Evolutionary conservation across 495 filamentous ascomycete genomes (phyloP).

Genomic region (Friedmanniomyces simplex): DNA sequence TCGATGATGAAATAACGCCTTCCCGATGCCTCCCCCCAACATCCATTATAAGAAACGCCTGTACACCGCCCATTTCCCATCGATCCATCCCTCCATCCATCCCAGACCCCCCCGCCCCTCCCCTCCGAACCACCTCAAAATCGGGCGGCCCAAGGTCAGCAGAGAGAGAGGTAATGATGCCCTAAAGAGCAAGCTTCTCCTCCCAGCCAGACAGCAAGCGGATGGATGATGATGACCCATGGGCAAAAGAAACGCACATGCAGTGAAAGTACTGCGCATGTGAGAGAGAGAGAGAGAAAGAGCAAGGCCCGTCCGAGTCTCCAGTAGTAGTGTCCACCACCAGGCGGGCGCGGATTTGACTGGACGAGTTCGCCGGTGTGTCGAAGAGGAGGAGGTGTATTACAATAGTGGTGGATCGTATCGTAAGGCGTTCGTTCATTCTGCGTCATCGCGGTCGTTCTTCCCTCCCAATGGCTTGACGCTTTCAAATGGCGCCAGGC

Average conservation of each 20-base stretch:
- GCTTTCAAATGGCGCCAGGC: background rate
- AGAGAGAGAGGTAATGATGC: background rate
- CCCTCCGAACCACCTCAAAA: no score
- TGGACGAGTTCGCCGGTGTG: background rate
- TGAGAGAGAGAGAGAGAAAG: no score
- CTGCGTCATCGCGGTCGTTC: slow-evolving; percentile 13
- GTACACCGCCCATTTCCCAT: background rate
- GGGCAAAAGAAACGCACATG: slow-evolving; percentile 3
- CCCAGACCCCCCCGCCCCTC: background rate
- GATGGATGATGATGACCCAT: background rate
- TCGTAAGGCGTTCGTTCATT: slow-evolving; percentile 12
- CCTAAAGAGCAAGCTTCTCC: background rate
- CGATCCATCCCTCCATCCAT: background rate
- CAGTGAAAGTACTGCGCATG: slow-evolving; percentile 10
- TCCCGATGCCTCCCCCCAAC: no score
- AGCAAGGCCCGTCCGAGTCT: background rate
- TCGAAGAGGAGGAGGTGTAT: no score
- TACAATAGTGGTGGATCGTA: slow-evolving; percentile 2
- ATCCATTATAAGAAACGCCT: background rate
- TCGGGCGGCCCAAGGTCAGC: background rate
- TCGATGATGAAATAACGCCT: background rate
- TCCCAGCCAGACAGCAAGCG: background rate
- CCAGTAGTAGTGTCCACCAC: background rate
- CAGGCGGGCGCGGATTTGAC: background rate
- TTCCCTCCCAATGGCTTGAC: background rate